Conservation (phyloP, 1,284 basidiomycete genomes). For the Cyathus olla region DNA sequence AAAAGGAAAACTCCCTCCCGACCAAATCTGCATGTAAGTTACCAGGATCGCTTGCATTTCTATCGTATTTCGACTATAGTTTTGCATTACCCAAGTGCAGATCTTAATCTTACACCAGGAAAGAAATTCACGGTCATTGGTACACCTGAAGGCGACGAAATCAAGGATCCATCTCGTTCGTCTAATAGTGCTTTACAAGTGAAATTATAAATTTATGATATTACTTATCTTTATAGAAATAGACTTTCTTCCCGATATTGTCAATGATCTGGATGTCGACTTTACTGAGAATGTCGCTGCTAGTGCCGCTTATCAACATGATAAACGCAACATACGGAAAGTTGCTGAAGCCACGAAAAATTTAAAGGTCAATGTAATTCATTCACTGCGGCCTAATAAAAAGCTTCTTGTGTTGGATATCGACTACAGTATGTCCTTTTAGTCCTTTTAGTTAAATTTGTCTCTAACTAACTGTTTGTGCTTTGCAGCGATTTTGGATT, state of each 20-base stretch:
- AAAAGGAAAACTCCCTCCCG: conserved; percentile 86
- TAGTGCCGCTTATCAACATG: conserved; percentile 71
- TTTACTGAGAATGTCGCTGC: conserved; percentile 72
- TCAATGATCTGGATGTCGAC: conserved; percentile 87
- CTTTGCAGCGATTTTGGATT: conserved; percentile 80
- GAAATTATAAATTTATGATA: conserved; percentile 3
- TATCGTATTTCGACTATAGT: no score
- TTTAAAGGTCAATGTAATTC: conserved; percentile 79
- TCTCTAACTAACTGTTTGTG: not conserved
- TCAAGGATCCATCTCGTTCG: conserved; percentile 78
- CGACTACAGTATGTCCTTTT: conserved; percentile 77
- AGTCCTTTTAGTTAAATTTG: not conserved
- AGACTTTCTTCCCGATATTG: conserved; percentile 75
- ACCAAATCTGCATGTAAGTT: conserved; percentile 75
- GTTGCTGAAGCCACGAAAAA: conserved; percentile 78
- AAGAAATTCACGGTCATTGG: conserved; percentile 88
- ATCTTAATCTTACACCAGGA: conserved; percentile 66
- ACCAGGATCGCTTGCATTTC: no score
- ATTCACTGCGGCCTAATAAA: conserved; percentile 82
- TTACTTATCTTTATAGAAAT: conserved; percentile 56
- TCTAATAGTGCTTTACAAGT: conserved; percentile 7
- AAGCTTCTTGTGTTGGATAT: conserved; percentile 88
- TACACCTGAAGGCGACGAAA: conserved; percentile 85
- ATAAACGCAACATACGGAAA: conserved; percentile 84
- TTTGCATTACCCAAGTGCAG: conserved; percentile 50